Percentiles rank a stretch among this genome's conserved stretches.
Evolutionary conservation across 345 rosid species (phyloP).

Genomic region (Cardamine chenopodiifolia): DNA sequence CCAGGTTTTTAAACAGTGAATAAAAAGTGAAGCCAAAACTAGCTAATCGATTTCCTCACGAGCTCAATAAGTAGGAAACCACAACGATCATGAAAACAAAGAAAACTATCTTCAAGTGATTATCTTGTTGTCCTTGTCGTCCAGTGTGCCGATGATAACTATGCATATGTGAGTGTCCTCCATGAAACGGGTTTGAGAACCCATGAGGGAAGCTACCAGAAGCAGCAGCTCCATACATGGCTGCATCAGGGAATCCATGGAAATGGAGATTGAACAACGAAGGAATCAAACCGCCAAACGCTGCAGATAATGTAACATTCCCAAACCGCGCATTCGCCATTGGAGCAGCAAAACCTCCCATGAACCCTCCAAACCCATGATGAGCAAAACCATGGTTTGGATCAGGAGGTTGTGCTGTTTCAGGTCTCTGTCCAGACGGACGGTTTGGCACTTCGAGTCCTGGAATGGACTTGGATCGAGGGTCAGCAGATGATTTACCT

Average conservation of each 20-base stretch:
- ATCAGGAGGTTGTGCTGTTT: constrained; percentile 88
- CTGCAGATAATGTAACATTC: constrained; percentile 77
- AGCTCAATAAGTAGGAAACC: constrained; percentile 63
- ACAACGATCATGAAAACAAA: constrained; percentile 59
- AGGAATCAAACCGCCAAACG: constrained; percentile 89
- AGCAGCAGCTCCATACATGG: constrained; percentile 72
- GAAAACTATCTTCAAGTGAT: constrained; percentile 62
- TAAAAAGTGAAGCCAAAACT: neutral
- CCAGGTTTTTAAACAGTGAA: constrained; percentile 24
- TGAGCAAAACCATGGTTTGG: constrained; percentile 65
- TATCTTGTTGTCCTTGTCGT: constrained; percentile 77
- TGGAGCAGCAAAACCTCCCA: constrained; percentile 88
- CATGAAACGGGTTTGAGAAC: constrained; percentile 68
- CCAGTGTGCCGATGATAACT: constrained; percentile 59
- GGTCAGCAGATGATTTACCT: constrained; percentile 83
- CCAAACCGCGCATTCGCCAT: constrained; percentile 73
- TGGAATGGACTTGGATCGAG: constrained; percentile 83
- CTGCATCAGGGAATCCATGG: constrained; percentile 81
- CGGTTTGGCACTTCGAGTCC: constrained; percentile 85
- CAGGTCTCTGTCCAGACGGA: constrained; percentile 96
- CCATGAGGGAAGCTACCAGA: constrained; percentile 70
- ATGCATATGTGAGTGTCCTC: constrained; percentile 62
- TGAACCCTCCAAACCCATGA: constrained; percentile 79
- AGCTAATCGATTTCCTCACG: constrained; percentile 36
- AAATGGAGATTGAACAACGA: constrained; percentile 79